Evolutionary conservation across 2,329 filamentous ascomycete genomes (phyloP).

Genomic region (Aspergillus carbonarius): DNA sequence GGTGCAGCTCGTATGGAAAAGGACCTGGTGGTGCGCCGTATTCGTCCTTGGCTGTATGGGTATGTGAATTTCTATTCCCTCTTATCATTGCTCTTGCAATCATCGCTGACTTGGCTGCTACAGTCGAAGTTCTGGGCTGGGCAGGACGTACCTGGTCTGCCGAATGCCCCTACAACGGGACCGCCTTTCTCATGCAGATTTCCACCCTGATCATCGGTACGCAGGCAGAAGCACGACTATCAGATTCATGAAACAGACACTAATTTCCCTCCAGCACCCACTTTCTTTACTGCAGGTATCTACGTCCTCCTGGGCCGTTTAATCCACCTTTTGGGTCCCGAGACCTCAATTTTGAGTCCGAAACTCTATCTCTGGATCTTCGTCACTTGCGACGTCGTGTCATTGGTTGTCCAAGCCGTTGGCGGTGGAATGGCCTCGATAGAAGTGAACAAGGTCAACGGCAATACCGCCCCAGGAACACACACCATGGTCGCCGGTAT

Average conservation of each 20-base stretch:
- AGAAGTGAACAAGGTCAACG: slow-evolving; percentile 45
- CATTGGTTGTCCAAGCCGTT: slow-evolving; percentile 56
- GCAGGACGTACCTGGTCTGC: slow-evolving; percentile 50
- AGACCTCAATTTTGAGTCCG: slow-evolving; percentile 46
- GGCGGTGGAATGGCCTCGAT: slow-evolving; percentile 54
- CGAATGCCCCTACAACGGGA: slow-evolving; percentile 50
- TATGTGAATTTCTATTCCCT: slow-evolving; percentile 16
- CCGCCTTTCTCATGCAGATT: slow-evolving; percentile 54
- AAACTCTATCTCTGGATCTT: slow-evolving; percentile 51
- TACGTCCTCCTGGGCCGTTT: slow-evolving; percentile 52
- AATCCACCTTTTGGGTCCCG: slow-evolving; percentile 45
- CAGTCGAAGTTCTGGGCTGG: slow-evolving; percentile 51
- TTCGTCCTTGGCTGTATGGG: slow-evolving; percentile 39
- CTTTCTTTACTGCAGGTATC: slow-evolving; percentile 54
- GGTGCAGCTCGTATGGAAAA: slow-evolving; percentile 36
- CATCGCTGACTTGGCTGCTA: slow-evolving; percentile 2
- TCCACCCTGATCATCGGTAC: slow-evolving; percentile 42
- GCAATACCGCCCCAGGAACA: slow-evolving; percentile 50
- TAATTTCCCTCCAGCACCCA: slow-evolving; percentile 35
- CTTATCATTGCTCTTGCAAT: not conserved
- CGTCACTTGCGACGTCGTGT: slow-evolving; percentile 55
- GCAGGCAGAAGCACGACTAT: not conserved
- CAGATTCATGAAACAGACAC: not conserved
- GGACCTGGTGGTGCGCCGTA: slow-evolving; percentile 41
- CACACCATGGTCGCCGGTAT: slow-evolving; percentile 56